Evolutionary conservation across 2,329 filamentous ascomycete genomes (phyloP).

Genomic region (Akanthomyces uredinophilus): DNA sequence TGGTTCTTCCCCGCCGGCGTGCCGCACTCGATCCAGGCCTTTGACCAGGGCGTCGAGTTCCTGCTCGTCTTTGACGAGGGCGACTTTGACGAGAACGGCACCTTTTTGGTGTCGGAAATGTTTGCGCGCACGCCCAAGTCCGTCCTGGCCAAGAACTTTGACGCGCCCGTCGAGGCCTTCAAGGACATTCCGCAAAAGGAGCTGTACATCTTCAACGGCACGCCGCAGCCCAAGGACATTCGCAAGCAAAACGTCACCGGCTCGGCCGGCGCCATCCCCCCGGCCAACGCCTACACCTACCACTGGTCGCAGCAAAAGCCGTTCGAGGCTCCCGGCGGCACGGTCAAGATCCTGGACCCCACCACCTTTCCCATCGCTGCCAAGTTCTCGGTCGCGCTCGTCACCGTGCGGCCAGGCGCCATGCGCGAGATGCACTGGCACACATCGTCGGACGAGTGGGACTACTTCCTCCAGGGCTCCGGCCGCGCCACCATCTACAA

Average conservation of each 20-base stretch:
- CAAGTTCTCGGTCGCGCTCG: slow-evolving; percentile 51
- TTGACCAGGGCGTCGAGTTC: slow-evolving; percentile 52
- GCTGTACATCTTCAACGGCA: slow-evolving; percentile 51
- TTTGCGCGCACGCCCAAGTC: slow-evolving; percentile 45
- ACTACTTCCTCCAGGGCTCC: slow-evolving; percentile 52
- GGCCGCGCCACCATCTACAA: slow-evolving; percentile 52
- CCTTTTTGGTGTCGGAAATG: slow-evolving; percentile 52
- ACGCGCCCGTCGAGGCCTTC: slow-evolving; percentile 42
- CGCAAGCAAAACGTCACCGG: slow-evolving; percentile 43
- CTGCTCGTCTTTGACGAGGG: slow-evolving; percentile 57
- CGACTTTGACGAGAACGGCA: slow-evolving; percentile 53
- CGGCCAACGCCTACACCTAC: slow-evolving; percentile 40
- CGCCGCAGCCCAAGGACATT: slow-evolving; percentile 40
- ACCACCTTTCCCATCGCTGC: slow-evolving; percentile 51
- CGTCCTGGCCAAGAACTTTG: slow-evolving; percentile 52
- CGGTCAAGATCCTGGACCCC: slow-evolving; percentile 55
- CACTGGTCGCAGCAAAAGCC: slow-evolving; percentile 48
- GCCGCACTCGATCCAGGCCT: slow-evolving; percentile 49
- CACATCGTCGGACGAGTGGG: slow-evolving; percentile 55
- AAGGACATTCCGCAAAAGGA: slow-evolving; percentile 42
- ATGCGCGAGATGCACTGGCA: slow-evolving; percentile 64
- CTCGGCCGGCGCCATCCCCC: slow-evolving; percentile 36
- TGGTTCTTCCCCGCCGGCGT: slow-evolving; percentile 50
- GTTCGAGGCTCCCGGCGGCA: slow-evolving; percentile 48
- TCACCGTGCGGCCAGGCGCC: slow-evolving; percentile 55